These are phyloP conservation scores for Malania oleifera DNA, from an alignment of 164 flowering plant species.

Conservation along the genomic window DNA sequence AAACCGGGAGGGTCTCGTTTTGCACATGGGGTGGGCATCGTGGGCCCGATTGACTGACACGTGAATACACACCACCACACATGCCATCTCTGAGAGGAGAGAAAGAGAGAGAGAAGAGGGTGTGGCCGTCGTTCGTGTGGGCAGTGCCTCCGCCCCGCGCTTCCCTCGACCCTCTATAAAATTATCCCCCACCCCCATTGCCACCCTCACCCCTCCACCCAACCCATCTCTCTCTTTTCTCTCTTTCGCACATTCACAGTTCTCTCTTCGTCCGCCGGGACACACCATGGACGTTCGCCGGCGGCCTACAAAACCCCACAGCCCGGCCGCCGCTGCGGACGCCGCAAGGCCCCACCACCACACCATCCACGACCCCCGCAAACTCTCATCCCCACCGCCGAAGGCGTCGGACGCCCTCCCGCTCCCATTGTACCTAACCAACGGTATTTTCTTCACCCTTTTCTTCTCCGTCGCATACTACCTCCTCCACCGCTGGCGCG, in stretches of 20 bases:
- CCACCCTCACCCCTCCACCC: neutral
- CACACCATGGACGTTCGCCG: slow-evolving; percentile 36
- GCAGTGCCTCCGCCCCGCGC: slow-evolving; percentile 2
- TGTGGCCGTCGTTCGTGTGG: too few species aligned
- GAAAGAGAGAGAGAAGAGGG: too few species aligned
- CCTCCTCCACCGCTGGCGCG: slow-evolving; percentile 77
- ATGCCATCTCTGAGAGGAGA: too few species aligned
- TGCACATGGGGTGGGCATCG: too few species aligned
- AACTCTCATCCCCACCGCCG: slow-evolving; percentile 17
- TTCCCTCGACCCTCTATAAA: neutral
- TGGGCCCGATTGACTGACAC: neutral
- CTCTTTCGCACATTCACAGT: neutral
- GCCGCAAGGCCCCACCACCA: neutral
- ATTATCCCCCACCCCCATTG: neutral
- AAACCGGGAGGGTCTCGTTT: too few species aligned
- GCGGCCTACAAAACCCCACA: slow-evolving; percentile 17
- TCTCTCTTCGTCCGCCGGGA: neutral
- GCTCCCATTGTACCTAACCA: slow-evolving; percentile 61
- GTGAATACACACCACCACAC: neutral
- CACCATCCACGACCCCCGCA: neutral
- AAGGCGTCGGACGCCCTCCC: slow-evolving; percentile 76
- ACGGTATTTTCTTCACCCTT: slow-evolving; percentile 67
- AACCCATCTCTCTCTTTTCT: slow-evolving; percentile 2
- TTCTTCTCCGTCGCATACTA: slow-evolving; percentile 73
- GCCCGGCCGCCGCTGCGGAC: neutral